Evolutionary conservation across 192 early-diverging fungal species (phyloP), one percentile per base, ranked within the genome.

Genomic region (Backusella westeae): DNA sequence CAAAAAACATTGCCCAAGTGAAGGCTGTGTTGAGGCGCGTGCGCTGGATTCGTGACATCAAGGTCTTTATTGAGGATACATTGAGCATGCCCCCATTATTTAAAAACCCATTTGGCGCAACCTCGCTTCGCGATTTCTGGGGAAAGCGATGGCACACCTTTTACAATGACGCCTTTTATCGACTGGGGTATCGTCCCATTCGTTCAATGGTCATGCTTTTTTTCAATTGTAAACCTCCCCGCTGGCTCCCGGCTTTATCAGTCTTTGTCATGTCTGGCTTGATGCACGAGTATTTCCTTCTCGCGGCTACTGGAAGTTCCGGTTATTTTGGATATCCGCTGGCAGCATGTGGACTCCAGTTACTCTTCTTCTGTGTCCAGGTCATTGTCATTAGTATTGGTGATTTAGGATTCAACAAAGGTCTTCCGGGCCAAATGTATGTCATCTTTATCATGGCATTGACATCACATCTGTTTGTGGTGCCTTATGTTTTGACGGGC

Each of bases 241-340:
- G 71, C 29, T 52, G 34, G 56, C 21, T 74, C 38, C 73, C 73
- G 29, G 73, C 73, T 9, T 42, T 74, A 14, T 38, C 73, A 19
- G 73, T 74, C 4, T 74, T 74, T 74, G 35, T 38, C 38, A 52
- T 74, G 35, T 66, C 56, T 29, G 73, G 73, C 9, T 42, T 74
- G 6, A 74, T 74, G 73, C 73, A 74, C 73, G 73, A 74, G 36
- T 74, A 74, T 41, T 74, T 74, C 32, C 41, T 74, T 21, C 63
- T 36, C 26, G 39, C 42, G 34, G 53, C 73, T 26, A 67, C 73
- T 9, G 73, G 73, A 26, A 42, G 17, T 41, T 42, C 35, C 12
- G 15, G 41, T 4, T 74, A 74, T 65, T 65, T 65, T 65, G 73
- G 63, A 32, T 34, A 32, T 26, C 71, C 71, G n/a, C 39, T 72